phyloP scores from a whole-genome alignment of 2,329 filamentous ascomycete genomes.

The Colletotrichum cordylinicola region DNA sequence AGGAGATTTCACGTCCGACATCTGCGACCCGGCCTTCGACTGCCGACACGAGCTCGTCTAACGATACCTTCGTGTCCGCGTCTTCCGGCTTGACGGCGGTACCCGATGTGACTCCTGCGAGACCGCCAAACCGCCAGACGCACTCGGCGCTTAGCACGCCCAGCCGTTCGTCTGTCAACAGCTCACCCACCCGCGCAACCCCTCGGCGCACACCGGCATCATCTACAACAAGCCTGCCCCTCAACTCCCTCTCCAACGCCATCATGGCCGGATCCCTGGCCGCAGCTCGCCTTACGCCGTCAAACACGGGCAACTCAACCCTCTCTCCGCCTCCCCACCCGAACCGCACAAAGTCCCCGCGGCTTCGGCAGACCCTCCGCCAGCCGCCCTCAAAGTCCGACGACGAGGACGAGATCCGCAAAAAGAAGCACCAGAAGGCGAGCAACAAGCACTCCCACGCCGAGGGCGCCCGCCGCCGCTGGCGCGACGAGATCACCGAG shows the following conservation, averaged over 20 bases:
- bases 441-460: constrained; percentile 75
- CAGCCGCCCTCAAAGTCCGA: constrained; percentile 55
- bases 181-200: constrained; percentile 42
- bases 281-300: constrained; percentile 58
- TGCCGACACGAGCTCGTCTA: constrained; percentile 24
- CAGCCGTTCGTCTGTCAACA: constrained; percentile 23
- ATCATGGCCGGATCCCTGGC: constrained; percentile 79
- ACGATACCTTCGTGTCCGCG: constrained; percentile 32
- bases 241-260: constrained; percentile 73
- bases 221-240: constrained; percentile 49
- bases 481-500: constrained; percentile 76
- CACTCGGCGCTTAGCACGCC: constrained; percentile 1
- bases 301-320: constrained; percentile 43
- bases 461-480: constrained; percentile 76
- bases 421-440: constrained; percentile 50
- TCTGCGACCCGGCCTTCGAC: constrained; percentile 23
- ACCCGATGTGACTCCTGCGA: neutral
- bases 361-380: constrained; percentile 71
- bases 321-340: constrained; percentile 46
- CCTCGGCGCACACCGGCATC: constrained; percentile 31
- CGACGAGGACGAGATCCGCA: constrained; percentile 58
- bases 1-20: neutral
- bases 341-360: constrained; percentile 51
- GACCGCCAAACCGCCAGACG: neutral
- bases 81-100: constrained; percentile 28